Conservation (phyloP, 192 early-diverging fungal genomes). For the Umbelopsis ramanniana region DNA sequence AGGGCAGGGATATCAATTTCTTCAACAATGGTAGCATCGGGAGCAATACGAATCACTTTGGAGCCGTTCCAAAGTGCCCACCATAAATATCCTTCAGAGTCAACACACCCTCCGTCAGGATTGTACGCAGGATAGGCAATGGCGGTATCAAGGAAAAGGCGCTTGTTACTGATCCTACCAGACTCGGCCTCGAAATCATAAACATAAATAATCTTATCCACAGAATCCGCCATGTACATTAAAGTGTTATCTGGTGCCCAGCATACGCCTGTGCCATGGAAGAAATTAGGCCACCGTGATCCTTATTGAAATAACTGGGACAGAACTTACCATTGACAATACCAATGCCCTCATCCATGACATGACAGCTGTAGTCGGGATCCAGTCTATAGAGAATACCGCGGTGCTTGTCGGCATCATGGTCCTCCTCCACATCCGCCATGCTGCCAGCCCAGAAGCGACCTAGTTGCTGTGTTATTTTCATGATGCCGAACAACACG, state of each 20-base stretch:
- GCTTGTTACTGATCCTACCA: slow-evolving; percentile 7
- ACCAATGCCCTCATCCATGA: slow-evolving; percentile 7
- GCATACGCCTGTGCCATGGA: slow-evolving; percentile 4
- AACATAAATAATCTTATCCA: not conserved
- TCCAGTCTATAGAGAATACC: slow-evolving; percentile 3
- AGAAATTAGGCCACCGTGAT: not conserved
- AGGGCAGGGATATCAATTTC: not conserved
- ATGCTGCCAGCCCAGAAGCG: slow-evolving; percentile 23
- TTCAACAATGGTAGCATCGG: slow-evolving; percentile 1
- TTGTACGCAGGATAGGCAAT: not conserved
- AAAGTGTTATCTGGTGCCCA: slow-evolving; percentile 1
- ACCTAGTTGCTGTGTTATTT: not conserved
- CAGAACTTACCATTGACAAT: slow-evolving; percentile 22
- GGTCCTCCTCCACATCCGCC: slow-evolving; percentile 11
- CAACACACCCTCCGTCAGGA: slow-evolving; percentile 5
- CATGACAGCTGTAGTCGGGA: slow-evolving; percentile 2
- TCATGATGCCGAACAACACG: not conserved
- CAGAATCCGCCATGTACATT: slow-evolving; percentile 13
- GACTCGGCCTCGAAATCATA: slow-evolving; percentile 3
- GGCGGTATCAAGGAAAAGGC: not conserved
- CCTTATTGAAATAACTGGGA: too few relatives aligned
- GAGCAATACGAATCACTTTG: not conserved
- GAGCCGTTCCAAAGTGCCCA: slow-evolving; percentile 15
- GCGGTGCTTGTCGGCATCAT: slow-evolving; percentile 11
- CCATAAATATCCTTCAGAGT: slow-evolving; percentile 3